Percentiles rank a stretch among this genome's conserved stretches.
These are phyloP conservation scores for Suillus luteus DNA, from an alignment of 768 basidiomycete genomes.

Conservation along the genomic window DNA sequence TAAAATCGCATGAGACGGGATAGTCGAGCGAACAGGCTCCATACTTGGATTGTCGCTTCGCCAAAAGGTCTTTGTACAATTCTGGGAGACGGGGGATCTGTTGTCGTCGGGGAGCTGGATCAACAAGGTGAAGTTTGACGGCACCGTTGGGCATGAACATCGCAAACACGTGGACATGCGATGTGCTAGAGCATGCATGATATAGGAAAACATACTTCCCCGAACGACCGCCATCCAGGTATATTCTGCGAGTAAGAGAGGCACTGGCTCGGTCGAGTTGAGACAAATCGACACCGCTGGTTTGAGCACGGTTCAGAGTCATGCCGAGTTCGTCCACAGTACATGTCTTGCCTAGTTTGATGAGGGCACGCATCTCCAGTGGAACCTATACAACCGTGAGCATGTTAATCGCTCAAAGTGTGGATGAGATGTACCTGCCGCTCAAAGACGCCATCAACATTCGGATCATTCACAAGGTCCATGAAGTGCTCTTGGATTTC, in stretches of 20 bases:
- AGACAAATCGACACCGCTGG: slow-evolving; percentile 76
- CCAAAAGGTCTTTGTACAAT: slow-evolving; percentile 63
- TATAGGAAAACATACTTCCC: slow-evolving; percentile 87
- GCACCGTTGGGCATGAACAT: slow-evolving; percentile 75
- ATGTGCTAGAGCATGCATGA: slow-evolving; percentile 75
- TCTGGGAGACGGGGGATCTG: slow-evolving; percentile 76
- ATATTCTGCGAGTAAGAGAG: slow-evolving; percentile 61
- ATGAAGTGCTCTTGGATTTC: slow-evolving; percentile 90
- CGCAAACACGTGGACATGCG: slow-evolving; percentile 83
- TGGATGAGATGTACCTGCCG: slow-evolving; percentile 61
- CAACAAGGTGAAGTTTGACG: slow-evolving; percentile 85
- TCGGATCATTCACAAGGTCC: slow-evolving; percentile 89
- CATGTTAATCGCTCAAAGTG: not conserved
- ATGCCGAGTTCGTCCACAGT: slow-evolving; percentile 60
- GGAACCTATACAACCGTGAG: slow-evolving; percentile 59
- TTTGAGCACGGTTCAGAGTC: slow-evolving; percentile 82
- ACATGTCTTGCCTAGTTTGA: slow-evolving; percentile 86
- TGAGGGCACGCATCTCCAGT: slow-evolving; percentile 74
- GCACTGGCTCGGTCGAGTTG: slow-evolving; percentile 71
- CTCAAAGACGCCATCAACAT: slow-evolving; percentile 94
- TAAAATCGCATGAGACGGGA: slow-evolving; percentile 59
- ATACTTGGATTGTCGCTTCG: slow-evolving; percentile 47
- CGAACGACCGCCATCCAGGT: slow-evolving; percentile 70
- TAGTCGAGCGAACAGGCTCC: slow-evolving; percentile 60
- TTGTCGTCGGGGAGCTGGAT: slow-evolving; percentile 85